phyloP scores from a whole-genome alignment of 1,139 yeast species.

The Arxiozyma heterogenica region DNA sequence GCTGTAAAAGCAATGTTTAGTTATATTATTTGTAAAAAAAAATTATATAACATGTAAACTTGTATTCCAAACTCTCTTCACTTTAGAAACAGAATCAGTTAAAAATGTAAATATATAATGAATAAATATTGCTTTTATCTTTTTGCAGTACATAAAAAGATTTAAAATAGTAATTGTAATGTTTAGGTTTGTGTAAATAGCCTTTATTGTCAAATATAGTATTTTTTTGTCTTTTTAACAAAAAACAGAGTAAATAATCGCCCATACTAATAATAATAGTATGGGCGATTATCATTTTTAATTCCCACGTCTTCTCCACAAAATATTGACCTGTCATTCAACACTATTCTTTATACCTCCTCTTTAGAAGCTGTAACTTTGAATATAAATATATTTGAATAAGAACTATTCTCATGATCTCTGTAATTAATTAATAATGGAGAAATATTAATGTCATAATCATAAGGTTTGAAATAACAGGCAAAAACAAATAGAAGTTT shows the following conservation, averaged over 20 bases:
- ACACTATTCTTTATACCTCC: constrained; percentile 40
- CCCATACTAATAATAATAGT: too few relatives aligned
- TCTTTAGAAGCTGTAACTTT: constrained; percentile 40
- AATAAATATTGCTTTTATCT: neutral
- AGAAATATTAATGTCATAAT: constrained; percentile 30
- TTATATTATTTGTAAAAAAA: too few relatives aligned
- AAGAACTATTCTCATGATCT: constrained; percentile 36
- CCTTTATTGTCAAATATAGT: constrained; percentile 16
- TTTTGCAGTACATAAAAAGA: constrained; percentile 29
- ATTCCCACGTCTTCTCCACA: constrained; percentile 38
- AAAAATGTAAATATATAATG: neutral
- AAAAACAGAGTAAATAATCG: constrained; percentile 51
- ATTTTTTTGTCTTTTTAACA: constrained; percentile 48
- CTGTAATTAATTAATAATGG: constrained; percentile 50
- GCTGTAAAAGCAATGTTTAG: neutral
- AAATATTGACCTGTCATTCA: constrained; percentile 46
- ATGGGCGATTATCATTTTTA: constrained; percentile 34
- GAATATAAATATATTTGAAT: constrained; percentile 53
- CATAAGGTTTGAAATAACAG: constrained; percentile 34
- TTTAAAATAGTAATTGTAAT: constrained; percentile 34
- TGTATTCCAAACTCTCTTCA: too few relatives aligned
- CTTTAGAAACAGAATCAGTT: neutral
- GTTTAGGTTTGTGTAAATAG: constrained; percentile 14
- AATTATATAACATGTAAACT: neutral
- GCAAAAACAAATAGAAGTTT: constrained; percentile 46